These are phyloP conservation scores for Aspergillus transmontanensis DNA, from an alignment of 2,329 filamentous ascomycete species.

Conservation along the genomic window DNA sequence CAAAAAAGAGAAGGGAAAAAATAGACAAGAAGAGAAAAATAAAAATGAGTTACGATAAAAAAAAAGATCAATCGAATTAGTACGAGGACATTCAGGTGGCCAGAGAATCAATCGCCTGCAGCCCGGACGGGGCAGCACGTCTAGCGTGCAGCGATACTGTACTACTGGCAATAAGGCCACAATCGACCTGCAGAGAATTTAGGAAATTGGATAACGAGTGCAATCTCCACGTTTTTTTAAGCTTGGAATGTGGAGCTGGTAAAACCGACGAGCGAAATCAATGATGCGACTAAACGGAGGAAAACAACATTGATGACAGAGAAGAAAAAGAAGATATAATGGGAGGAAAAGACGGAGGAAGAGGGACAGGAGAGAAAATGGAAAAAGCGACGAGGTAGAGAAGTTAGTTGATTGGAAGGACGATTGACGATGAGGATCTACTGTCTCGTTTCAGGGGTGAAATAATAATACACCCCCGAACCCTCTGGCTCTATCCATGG, in stretches of 20 bases:
- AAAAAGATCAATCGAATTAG: conserved; percentile 6
- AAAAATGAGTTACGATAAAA: conserved; percentile 11
- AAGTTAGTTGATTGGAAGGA: conserved; percentile 3
- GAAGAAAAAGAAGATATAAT: not conserved
- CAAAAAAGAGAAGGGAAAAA: conserved; percentile 10
- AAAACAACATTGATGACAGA: not conserved
- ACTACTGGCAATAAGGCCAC: conserved; percentile 12
- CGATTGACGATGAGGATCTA: conserved; percentile 28
- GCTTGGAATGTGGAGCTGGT: not conserved
- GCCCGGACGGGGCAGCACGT: conserved; percentile 23
- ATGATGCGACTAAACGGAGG: not conserved
- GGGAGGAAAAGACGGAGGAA: not conserved
- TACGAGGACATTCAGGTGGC: conserved; percentile 18
- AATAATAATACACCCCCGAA: conserved; percentile 16
- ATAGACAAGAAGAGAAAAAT: not conserved
- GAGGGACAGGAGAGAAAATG: conserved; percentile 3
- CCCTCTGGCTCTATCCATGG: not conserved
- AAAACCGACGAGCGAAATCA: conserved; percentile 1
- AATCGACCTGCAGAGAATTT: conserved; percentile 4
- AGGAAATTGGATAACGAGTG: conserved; percentile 4
- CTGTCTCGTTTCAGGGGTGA: conserved; percentile 28
- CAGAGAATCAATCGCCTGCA: conserved; percentile 23
- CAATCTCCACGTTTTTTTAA: conserved; percentile 2
- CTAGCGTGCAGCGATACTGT: conserved; percentile 25
- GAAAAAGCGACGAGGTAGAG: conserved; percentile 9